Conservation (phyloP, 1,284 basidiomycete genomes). For the Ceratobasidium sp. region DNA sequence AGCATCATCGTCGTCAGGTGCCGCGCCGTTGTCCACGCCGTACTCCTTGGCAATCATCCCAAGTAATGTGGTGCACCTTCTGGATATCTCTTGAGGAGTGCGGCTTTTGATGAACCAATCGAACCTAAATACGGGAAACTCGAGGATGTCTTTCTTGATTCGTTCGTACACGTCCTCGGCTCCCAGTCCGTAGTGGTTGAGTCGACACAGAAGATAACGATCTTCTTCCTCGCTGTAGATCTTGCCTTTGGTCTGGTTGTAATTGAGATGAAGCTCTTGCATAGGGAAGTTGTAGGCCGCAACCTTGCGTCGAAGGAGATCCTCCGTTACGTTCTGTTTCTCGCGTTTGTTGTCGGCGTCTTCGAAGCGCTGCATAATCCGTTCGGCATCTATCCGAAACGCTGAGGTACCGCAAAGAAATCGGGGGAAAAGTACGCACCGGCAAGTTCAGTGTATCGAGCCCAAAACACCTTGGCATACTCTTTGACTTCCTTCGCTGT, state of each 20-base stretch:
- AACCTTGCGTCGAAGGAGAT: slow-evolving; percentile 80
- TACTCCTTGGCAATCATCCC: slow-evolving; percentile 93
- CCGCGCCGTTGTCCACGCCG: slow-evolving; percentile 55
- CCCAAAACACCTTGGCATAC: slow-evolving; percentile 89
- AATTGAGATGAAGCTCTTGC: slow-evolving; percentile 94
- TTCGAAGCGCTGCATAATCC: slow-evolving; percentile 79
- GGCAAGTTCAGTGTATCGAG: slow-evolving; percentile 86
- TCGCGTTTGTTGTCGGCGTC: slow-evolving; percentile 87
- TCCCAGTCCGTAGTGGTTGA: slow-evolving; percentile 92
- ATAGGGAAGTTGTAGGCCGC: slow-evolving; percentile 83
- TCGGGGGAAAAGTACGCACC: slow-evolving; percentile 57
- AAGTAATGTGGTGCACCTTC: slow-evolving; percentile 89
- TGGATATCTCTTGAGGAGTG: slow-evolving; percentile 87
- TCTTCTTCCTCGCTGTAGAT: slow-evolving; percentile 98
- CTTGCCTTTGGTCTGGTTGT: slow-evolving; percentile 95
- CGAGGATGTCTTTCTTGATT: slow-evolving; percentile 95
- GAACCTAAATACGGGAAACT: slow-evolving; percentile 94
- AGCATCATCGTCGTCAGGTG: slow-evolving; percentile 64
- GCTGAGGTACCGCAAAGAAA: neutral
- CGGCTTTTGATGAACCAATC: slow-evolving; percentile 99
- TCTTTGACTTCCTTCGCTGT: slow-evolving; percentile 78
- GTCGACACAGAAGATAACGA: slow-evolving; percentile 89
- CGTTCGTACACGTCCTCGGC: slow-evolving; percentile 93
- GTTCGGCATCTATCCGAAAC: slow-evolving; percentile 68
- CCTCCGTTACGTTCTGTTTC: slow-evolving; percentile 85